Conservation (phyloP, 2,329 filamentous ascomycete genomes). For the Parafenestella ontariensis region DNA sequence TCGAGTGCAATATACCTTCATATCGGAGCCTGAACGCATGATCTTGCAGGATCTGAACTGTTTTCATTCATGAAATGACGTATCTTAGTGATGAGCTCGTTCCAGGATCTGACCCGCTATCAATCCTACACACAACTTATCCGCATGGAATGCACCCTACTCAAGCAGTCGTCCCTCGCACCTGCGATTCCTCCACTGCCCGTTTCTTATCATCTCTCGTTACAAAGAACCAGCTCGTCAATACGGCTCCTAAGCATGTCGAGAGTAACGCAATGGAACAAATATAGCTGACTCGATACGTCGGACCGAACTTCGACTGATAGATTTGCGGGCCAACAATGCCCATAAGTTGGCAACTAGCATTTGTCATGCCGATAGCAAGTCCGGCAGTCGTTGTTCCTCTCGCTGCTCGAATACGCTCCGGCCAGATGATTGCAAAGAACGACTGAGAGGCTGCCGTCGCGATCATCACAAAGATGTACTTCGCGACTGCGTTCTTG, state of each 20-base stretch:
- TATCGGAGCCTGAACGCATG: not conserved
- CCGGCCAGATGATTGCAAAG: conserved; percentile 52
- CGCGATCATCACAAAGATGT: conserved; percentile 52
- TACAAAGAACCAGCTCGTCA: conserved; percentile 28
- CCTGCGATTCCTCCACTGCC: not conserved
- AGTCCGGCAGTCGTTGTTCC: conserved; percentile 51
- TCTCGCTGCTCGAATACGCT: conserved; percentile 49
- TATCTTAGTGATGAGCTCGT: not conserved
- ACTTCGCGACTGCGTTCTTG: conserved; percentile 45
- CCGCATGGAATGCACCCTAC: not conserved
- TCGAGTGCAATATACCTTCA: not conserved
- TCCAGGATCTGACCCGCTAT: not conserved
- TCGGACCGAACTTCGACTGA: conserved; percentile 50
- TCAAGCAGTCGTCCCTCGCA: not conserved
- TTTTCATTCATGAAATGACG: not conserved
- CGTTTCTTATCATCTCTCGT: conserved; percentile 14
- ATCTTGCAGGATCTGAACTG: not conserved
- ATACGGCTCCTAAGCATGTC: conserved; percentile 19
- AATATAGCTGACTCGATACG: conserved; percentile 49
- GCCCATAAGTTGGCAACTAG: conserved; percentile 45
- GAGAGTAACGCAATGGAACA: conserved; percentile 45
- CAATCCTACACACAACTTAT: not conserved
- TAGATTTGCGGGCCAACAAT: conserved; percentile 54
- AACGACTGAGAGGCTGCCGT: conserved; percentile 50
- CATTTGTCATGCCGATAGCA: conserved; percentile 49